Percentiles rank a stretch among this genome's conserved stretches.
Evolutionary conservation across 2,329 filamentous ascomycete genomes (phyloP).

Genomic region (Fusarium sp.): DNA sequence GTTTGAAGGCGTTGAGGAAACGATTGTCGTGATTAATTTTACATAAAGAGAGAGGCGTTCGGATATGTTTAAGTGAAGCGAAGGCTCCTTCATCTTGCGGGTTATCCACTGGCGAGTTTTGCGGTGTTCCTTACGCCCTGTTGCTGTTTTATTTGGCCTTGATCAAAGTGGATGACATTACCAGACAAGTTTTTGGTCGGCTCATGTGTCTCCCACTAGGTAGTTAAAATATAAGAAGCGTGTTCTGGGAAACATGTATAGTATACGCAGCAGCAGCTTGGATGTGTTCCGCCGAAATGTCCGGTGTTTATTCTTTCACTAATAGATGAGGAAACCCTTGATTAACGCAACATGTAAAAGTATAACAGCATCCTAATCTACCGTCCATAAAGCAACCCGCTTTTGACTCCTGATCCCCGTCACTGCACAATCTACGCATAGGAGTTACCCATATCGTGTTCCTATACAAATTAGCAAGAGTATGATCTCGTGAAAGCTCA

Average conservation of each 20-base stretch:
- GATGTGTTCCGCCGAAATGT: neutral
- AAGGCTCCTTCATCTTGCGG: slow-evolving; percentile 14
- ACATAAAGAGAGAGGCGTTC: slow-evolving; percentile 46
- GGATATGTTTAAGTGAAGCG: slow-evolving; percentile 27
- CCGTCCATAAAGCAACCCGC: slow-evolving; percentile 37
- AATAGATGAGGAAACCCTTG: slow-evolving; percentile 12
- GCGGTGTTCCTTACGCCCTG: slow-evolving; percentile 11
- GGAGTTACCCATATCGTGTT: slow-evolving; percentile 76
- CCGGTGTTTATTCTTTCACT: neutral
- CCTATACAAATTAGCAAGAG: slow-evolving; percentile 57
- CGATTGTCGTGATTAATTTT: slow-evolving; percentile 26
- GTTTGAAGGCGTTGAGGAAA: slow-evolving; percentile 45
- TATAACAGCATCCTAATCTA: slow-evolving; percentile 33
- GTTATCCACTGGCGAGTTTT: slow-evolving; percentile 9
- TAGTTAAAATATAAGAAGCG: slow-evolving; percentile 4
- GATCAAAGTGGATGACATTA: slow-evolving; percentile 8
- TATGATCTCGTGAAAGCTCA: neutral
- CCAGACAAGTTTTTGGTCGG: slow-evolving; percentile 9
- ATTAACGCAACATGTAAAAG: slow-evolving; percentile 34
- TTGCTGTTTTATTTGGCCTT: slow-evolving; percentile 10
- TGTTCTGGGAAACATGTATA: neutral
- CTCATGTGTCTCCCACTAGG: slow-evolving; percentile 7
- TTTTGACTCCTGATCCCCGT: slow-evolving; percentile 44
- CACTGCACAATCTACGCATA: slow-evolving; percentile 57
- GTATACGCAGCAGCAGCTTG: neutral